These are phyloP conservation scores for Penicillium flavigenum DNA, from an alignment of 495 filamentous ascomycete species.

Conservation along the genomic window DNA sequence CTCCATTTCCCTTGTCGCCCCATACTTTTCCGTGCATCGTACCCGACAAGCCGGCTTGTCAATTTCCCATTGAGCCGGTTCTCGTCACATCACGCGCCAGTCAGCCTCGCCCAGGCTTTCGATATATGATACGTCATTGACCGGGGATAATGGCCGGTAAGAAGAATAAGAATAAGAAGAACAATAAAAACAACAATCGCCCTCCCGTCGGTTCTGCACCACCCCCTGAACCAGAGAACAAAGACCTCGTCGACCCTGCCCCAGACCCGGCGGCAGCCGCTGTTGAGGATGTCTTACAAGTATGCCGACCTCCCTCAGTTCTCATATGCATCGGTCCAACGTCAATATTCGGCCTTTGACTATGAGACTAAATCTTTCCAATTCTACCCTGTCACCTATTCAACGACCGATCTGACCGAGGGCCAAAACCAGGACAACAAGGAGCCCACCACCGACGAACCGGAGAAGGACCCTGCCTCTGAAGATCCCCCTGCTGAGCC, in stretches of 20 bases:
- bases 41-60: constrained; percentile 33
- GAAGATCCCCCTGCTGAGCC: constrained; percentile 26
- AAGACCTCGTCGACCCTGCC: constrained; percentile 21
- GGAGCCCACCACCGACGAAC: constrained; percentile 25
- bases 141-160: constrained; percentile 39
- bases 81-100: constrained; percentile 27
- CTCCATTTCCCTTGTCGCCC: constrained; percentile 21
- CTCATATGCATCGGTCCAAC: constrained; percentile 39
- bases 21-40: constrained; percentile 28
- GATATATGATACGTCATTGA: constrained; percentile 38
- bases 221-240: constrained; percentile 22
- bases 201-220: constrained; percentile 30
- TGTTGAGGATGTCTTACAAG: constrained; percentile 40
- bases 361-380: constrained; percentile 35
- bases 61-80: constrained; percentile 35
- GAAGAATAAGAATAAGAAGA: constrained; percentile 34
- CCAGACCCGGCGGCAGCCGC: constrained; percentile 33
- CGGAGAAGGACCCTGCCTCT: constrained; percentile 26
- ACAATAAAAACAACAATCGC: constrained; percentile 38
- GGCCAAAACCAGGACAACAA: constrained; percentile 43
- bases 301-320: constrained; percentile 46
- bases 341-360: constrained; percentile 45
- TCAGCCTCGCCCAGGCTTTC: constrained; percentile 21
- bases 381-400: constrained; percentile 38
- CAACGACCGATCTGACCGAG: constrained; percentile 38